Base-by-base conservation (phyloP, 192 early-diverging fungal species). In the Dissophora globulifera region DNA sequence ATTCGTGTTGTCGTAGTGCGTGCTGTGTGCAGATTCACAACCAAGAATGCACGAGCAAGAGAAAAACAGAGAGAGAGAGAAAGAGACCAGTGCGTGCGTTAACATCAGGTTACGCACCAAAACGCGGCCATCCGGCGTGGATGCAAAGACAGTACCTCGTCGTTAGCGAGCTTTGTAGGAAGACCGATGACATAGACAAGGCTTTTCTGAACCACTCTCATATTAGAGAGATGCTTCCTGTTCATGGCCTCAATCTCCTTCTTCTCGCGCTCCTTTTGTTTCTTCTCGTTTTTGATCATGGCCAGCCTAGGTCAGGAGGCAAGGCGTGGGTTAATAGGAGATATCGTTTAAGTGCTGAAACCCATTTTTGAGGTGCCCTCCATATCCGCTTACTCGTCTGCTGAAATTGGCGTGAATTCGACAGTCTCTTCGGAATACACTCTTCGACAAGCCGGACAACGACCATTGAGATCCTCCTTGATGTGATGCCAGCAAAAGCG, bases 401-500 rank as follows among this genome's bases (percentile, higher is more conserved):
- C 83, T 10, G 93, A 91, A 49, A 98, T 93, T 27, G 95, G 93
- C 27, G 81, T 92, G 81, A 95, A 95, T 76, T 95, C 90, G 43
- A 94, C 85, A 3, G 81, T 91, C 53, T 99, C 93, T 50, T 98
- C 96, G 15, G 93, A 89, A 62, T 96, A 99, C 2, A 90, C 72
- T 25, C 96, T 82, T 20, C 98, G 85, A 62, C 98, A 99, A 17
- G 98, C 98, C 22, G 98, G 98, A 63, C 98, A 99, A 19, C 91
- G 88, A 15, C 92, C 91, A 78, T 95, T 97, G 58, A 93, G 85
- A 78, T 95, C 88, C 48, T 97, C 92, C 66, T 95, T 95, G 78
- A 99, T 97, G 76, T 95, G 96, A 72, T 99, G 92, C 92, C 95
- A 98, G 66, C 98, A 99, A 79, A 99, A 99, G 12, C 96, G 90